Percentiles rank a stretch among this genome's conserved stretches.
Conservation (phyloP, 75 land plant species). For the Gnetum montanum region DNA sequence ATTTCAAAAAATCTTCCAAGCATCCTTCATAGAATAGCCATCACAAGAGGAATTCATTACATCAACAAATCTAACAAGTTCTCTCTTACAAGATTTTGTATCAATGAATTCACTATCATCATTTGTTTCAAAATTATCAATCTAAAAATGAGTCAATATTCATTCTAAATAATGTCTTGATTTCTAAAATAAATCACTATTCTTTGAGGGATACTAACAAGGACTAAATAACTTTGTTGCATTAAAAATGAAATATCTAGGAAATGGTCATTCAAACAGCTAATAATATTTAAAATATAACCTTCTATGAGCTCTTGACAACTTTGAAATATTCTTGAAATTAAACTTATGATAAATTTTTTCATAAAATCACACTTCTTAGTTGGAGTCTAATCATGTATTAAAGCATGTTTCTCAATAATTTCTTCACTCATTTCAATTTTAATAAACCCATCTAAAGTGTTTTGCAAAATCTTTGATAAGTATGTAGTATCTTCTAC, state of each 20-base stretch:
- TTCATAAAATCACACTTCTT: background rate
- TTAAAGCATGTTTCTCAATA: background rate
- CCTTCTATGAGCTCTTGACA: background rate
- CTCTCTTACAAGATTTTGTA: background rate
- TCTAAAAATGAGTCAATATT: no score
- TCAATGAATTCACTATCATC: background rate
- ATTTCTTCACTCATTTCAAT: background rate
- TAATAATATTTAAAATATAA: background rate
- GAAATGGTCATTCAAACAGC: background rate
- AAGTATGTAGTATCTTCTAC: background rate
- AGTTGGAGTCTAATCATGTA: background rate
- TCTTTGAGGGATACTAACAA: background rate
- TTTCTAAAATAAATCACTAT: background rate
- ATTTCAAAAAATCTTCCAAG: background rate
- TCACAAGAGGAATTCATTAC: background rate
- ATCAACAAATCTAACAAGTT: background rate
- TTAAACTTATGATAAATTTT: background rate
- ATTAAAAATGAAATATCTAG: background rate
- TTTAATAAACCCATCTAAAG: background rate
- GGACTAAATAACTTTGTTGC: background rate
- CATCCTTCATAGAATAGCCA: background rate
- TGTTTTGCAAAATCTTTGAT: background rate
- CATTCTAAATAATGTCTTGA: background rate
- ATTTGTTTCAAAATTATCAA: background rate
- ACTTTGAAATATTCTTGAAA: background rate